Conservation (phyloP, 306 rosid genomes). For the Trifolium pratense region DNA sequence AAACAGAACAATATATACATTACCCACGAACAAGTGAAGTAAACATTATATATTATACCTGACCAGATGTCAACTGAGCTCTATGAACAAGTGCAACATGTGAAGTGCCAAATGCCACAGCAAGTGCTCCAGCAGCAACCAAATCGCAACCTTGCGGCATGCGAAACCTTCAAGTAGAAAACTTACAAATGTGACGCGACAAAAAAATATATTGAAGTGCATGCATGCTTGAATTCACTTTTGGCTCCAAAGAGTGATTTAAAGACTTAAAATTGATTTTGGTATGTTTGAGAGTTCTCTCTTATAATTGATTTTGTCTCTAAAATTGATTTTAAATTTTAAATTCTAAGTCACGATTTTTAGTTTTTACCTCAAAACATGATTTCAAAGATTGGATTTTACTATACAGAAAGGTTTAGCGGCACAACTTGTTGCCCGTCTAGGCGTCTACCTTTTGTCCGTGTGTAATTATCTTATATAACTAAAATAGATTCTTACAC, state of each 20-base stretch:
- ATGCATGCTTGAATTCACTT: neutral
- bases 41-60: slow-evolving; percentile 52
- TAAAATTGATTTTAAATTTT: neutral
- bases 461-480: no score
- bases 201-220: neutral
- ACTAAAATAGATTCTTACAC: no score
- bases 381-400: no score
- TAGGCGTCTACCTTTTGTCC: no score
- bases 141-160: slow-evolving; percentile 90
- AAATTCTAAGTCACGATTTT: no score
- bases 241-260: neutral
- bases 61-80: slow-evolving; percentile 73
- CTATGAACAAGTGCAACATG: slow-evolving; percentile 89
- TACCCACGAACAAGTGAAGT: slow-evolving; percentile 7
- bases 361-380: neutral
- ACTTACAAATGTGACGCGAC: neutral
- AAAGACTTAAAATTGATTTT: neutral
- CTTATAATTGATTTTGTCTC: neutral
- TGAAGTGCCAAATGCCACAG: slow-evolving; percentile 91
- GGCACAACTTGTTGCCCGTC: no score
- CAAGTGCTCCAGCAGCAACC: slow-evolving; percentile 86
- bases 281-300: neutral
- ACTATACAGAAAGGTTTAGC: no score
- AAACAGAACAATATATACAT: slow-evolving; percentile 31
- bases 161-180: slow-evolving; percentile 58